Evolutionary conservation across 352 stramenopile genomes (phyloP), one percentile per base, ranked within the genome.

Genomic region (Globisporangium abappressorium): DNA sequence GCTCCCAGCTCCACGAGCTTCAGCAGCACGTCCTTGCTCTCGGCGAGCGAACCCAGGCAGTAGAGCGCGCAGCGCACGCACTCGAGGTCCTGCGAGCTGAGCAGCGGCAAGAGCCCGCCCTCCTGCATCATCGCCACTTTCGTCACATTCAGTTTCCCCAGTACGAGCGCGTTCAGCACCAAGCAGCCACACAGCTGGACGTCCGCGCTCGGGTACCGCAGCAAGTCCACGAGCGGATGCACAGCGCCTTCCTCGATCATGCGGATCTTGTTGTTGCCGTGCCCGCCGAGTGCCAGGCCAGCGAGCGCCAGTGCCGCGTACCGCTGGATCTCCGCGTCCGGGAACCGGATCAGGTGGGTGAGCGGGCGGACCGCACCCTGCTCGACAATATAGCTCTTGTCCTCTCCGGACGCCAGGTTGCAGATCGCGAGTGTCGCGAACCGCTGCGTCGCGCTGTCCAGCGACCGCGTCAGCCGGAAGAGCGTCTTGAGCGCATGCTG

Each of bases 361-460:
- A 99, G 83, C 18, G 97, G 90, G n/a, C 94, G 85, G 51, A 99
- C 81, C 15, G 84, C 89, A 3, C 94, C 95, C 70, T 98, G 79
- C 64, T 98, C 92, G 7, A 98, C 87, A 64, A 99, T 91, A 54
- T 78, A 79, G 33, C 72, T 84, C 78, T 98, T 98, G 83, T 96
- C 87, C 24, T 86, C 88, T 15, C 81, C 81, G 0, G 71, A 75
- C 7, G 78, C 72, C 4, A 99, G 72, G 71, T 99, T 99, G 75
- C 94, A 98, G 30, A 99, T 84, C 46, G 94, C 91, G 6, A 99
- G 82, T 2, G 95, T 98, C 24, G 95, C 91, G 77, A 98, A 99
- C 7, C 96, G 90, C 81, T 99, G 96, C 36, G 89, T 98, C 28
- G 83, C 85, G 8, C 89, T 85, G 69, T 99, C 96, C 1, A 98